Percentiles rank a stretch among this genome's conserved stretches.
phyloP scores from a whole-genome alignment of 139 green algal genomes.

The Yamagishiella unicocca region DNA sequence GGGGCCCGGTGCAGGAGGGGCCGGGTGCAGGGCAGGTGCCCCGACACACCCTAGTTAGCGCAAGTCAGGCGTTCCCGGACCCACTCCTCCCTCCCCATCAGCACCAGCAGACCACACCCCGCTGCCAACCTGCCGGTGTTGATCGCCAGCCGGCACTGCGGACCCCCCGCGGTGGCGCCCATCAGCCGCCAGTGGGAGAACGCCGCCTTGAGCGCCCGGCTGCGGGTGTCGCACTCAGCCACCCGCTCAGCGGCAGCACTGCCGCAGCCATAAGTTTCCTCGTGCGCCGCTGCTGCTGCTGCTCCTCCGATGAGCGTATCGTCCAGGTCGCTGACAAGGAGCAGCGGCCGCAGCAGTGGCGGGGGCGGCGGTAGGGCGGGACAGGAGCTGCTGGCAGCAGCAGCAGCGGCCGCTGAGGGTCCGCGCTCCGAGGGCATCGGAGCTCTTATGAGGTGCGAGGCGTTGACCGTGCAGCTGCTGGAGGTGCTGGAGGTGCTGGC shows the following conservation, averaged over 20 bases:
- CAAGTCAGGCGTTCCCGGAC: too few relatives aligned
- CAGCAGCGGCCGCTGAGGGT: not conserved
- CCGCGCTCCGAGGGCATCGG: too few relatives aligned
- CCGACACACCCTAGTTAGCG: too few relatives aligned
- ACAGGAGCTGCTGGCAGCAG: not conserved
- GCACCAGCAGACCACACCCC: not conserved
- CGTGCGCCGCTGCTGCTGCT: not conserved
- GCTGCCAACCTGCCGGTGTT: conserved; percentile 49
- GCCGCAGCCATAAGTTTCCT: not conserved
- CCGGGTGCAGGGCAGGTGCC: too few relatives aligned
- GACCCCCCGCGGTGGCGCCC: not conserved
- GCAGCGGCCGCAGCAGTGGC: conserved; percentile 25
- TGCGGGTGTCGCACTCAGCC: not conserved
- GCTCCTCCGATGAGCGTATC: conserved; percentile 31
- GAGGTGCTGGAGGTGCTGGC: too few relatives aligned
- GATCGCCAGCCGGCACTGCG: not conserved
- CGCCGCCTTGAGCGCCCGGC: not conserved
- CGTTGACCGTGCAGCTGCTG: too few relatives aligned
- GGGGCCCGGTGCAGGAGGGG: too few relatives aligned
- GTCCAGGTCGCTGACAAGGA: conserved; percentile 38
- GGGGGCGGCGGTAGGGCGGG: not conserved
- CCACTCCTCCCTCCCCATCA: too few relatives aligned
- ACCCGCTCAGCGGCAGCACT: not conserved
- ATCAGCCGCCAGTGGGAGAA: not conserved
- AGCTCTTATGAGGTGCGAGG: too few relatives aligned